A percentile compares a stretch with the other conserved stretches of the same genome.
phyloP scores from a whole-genome alignment of 345 rosid species.

The Cardamine chenopodiifolia region DNA sequence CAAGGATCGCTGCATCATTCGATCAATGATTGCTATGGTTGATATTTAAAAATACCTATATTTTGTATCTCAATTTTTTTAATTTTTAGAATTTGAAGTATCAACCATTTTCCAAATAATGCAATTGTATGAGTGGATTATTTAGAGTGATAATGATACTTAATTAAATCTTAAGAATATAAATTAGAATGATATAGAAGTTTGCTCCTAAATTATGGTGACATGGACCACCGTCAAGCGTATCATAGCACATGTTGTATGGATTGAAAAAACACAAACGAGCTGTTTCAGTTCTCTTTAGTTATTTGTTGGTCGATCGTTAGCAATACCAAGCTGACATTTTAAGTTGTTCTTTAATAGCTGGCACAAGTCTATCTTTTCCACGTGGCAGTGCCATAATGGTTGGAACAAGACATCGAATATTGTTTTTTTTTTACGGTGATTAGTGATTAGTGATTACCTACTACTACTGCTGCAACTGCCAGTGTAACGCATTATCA shows the following conservation, averaged over 20 bases:
- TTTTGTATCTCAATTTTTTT: not conserved
- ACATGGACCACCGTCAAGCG: slow-evolving; percentile 32
- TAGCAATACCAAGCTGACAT: slow-evolving; percentile 23
- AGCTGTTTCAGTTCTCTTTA: slow-evolving; percentile 31
- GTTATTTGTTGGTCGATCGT: slow-evolving; percentile 31
- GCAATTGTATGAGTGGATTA: not conserved
- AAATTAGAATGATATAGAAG: not conserved
- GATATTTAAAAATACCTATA: not conserved
- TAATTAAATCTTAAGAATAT: not conserved
- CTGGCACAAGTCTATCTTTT: slow-evolving; percentile 24
- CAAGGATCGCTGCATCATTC: too few relatives aligned
- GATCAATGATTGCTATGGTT: not conserved
- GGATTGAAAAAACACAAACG: slow-evolving; percentile 10
- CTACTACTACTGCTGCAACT: not conserved
- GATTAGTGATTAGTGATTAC: not conserved
- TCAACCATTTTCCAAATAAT: not conserved
- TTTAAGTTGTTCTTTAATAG: slow-evolving; percentile 1
- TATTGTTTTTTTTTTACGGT: slow-evolving; percentile 7
- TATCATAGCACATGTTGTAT: slow-evolving; percentile 33
- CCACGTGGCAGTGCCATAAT: slow-evolving; percentile 23
- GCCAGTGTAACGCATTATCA: not conserved
- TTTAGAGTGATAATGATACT: not conserved
- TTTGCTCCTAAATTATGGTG: slow-evolving; percentile 21
- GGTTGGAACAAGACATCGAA: not conserved
- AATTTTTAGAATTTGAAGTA: not conserved